A percentile compares a stretch with the other conserved stretches of the same genome.
phyloP scores from a whole-genome alignment of 805 yeast genomes.

The Saccharomycopsis fibuligera region DNA sequence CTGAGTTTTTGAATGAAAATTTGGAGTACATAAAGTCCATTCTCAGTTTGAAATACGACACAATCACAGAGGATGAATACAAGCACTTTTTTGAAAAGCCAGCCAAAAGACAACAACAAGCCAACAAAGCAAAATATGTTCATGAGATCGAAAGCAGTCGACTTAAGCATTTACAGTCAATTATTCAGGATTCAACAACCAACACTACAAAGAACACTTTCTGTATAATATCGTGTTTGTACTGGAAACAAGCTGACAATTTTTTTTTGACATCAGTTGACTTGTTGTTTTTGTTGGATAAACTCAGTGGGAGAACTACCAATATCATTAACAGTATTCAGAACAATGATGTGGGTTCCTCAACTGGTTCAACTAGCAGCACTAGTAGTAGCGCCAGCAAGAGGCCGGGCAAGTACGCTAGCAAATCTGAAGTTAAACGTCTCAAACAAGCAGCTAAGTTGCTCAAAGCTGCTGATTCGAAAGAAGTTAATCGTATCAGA shows the following conservation, averaged over 20 bases:
- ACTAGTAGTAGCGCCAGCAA: too few species aligned
- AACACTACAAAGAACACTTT: slow-evolving; percentile 30
- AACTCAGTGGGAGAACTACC: slow-evolving; percentile 22
- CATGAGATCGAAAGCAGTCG: not conserved
- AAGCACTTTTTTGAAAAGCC: slow-evolving; percentile 27
- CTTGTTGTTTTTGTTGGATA: slow-evolving; percentile 46
- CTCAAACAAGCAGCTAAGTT: slow-evolving; percentile 18
- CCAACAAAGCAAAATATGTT: not conserved
- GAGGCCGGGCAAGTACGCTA: slow-evolving; percentile 8
- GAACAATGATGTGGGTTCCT: not conserved
- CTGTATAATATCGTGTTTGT: slow-evolving; percentile 47
- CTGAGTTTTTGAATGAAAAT: slow-evolving; percentile 8
- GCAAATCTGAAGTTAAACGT: slow-evolving; percentile 8
- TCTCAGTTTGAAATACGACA: slow-evolving; percentile 15
- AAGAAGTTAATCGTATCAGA: slow-evolving; percentile 57
- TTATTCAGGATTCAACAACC: slow-evolving; percentile 29
- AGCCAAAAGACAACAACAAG: not conserved
- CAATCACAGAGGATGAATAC: slow-evolving; percentile 19
- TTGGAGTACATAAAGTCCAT: slow-evolving; percentile 18
- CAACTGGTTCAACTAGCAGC: not conserved
- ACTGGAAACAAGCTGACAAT: slow-evolving; percentile 40
- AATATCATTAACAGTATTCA: slow-evolving; percentile 12
- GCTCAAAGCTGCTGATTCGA: slow-evolving; percentile 35
- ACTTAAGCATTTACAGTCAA: slow-evolving; percentile 26
- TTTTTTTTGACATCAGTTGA: slow-evolving; percentile 55